These are phyloP conservation scores for Boletus speciosus DNA, from an alignment of 768 basidiomycete genomes.

Conservation along the genomic window DNA sequence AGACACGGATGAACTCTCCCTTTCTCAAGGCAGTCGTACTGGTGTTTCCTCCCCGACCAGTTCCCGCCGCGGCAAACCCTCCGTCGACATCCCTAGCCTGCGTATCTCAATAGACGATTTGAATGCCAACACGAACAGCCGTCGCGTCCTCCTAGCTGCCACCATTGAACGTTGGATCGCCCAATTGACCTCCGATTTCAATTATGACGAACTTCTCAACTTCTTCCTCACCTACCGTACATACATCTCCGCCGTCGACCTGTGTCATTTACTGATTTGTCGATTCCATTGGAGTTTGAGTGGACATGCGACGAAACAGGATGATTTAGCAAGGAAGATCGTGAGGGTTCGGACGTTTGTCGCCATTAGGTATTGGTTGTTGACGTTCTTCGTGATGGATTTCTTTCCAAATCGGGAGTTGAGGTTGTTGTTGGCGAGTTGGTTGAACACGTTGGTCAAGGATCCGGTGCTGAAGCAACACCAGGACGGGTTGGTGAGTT, in stretches of 20 bases:
- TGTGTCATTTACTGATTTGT: slow-evolving; percentile 78
- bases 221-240: slow-evolving; percentile 92
- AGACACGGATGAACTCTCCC: slow-evolving; percentile 38
- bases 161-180: slow-evolving; percentile 94
- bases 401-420: slow-evolving; percentile 80
- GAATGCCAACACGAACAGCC: slow-evolving; percentile 24
- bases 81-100: slow-evolving; percentile 27
- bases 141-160: slow-evolving; percentile 70
- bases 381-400: slow-evolving; percentile 88
- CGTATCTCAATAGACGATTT: slow-evolving; percentile 25
- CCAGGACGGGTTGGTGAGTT: slow-evolving; percentile 69
- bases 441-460: slow-evolving; percentile 74
- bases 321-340: slow-evolving; percentile 69
- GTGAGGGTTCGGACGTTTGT: slow-evolving; percentile 88
- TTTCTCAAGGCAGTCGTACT: slow-evolving; percentile 37
- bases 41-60: slow-evolving; percentile 38
- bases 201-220: slow-evolving; percentile 82
- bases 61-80: slow-evolving; percentile 36
- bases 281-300: slow-evolving; percentile 86
- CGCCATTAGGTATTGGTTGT: slow-evolving; percentile 85
- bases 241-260: slow-evolving; percentile 74
- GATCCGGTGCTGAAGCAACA: slow-evolving; percentile 69
- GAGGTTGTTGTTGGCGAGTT: slow-evolving; percentile 65
- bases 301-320: slow-evolving; percentile 37
- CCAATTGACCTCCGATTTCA: slow-evolving; percentile 80